Evolutionary conservation across 1,139 yeast genomes (phyloP).

Genomic region (Hansenula lynferdii): DNA sequence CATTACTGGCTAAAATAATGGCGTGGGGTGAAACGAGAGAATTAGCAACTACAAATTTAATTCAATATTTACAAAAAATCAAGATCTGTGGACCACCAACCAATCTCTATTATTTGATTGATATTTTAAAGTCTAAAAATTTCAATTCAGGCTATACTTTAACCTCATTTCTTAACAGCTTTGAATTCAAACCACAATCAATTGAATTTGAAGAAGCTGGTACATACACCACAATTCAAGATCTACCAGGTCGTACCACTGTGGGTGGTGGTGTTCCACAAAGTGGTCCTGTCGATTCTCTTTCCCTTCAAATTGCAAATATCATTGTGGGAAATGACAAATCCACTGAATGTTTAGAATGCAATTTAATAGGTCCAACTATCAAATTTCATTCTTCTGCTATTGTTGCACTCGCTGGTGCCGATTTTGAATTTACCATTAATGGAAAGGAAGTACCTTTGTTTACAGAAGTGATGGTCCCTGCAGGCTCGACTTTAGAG

Average conservation of each 20-base stretch:
- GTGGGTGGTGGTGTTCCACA: constrained; percentile 30
- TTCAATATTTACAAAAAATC: constrained; percentile 23
- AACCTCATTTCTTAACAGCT: constrained; percentile 25
- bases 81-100: constrained; percentile 31
- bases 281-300: constrained; percentile 31
- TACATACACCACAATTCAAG: constrained; percentile 33
- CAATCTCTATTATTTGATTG: constrained; percentile 29
- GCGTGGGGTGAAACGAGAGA: constrained; percentile 30
- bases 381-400: constrained; percentile 28
- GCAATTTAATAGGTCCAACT: constrained; percentile 29
- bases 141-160: constrained; percentile 26
- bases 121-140: constrained; percentile 23
- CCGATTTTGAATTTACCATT: constrained; percentile 23
- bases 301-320: constrained; percentile 31
- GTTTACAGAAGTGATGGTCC: constrained; percentile 27
- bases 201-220: constrained; percentile 30
- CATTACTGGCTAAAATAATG: constrained; percentile 33
- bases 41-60: constrained; percentile 23
- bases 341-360: constrained; percentile 27
- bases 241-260: constrained; percentile 28
- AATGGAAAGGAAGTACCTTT: constrained; percentile 25
- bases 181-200: constrained; percentile 25
- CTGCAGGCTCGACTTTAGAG: constrained; percentile 25
- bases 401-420: constrained; percentile 27
- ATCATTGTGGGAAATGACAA: constrained; percentile 29